A percentile compares a stretch with the other conserved stretches of the same genome.
These are phyloP conservation scores for Senna siamea DNA, from an alignment of 306 rosid species.

Conservation along the genomic window DNA sequence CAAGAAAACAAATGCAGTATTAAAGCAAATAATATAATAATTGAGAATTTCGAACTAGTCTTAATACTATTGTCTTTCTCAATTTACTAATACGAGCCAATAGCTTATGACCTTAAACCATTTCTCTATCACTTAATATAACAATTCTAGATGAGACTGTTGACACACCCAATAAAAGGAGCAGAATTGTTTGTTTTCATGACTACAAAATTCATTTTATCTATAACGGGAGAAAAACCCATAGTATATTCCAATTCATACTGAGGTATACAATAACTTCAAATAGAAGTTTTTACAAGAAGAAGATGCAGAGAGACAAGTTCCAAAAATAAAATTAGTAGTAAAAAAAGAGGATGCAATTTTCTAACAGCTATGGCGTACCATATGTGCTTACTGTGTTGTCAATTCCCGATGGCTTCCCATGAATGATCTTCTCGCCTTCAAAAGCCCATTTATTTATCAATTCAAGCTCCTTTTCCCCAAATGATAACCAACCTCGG, in stretches of 20 bases:
- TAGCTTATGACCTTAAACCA: not conserved
- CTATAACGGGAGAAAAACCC: not conserved
- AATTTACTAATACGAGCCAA: constrained; percentile 14
- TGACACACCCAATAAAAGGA: not conserved
- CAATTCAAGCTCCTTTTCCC: constrained; percentile 64
- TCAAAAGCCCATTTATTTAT: constrained; percentile 94
- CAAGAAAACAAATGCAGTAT: not conserved
- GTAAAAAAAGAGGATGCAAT: constrained; percentile 11
- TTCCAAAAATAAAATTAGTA: not conserved
- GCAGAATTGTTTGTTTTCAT: not conserved
- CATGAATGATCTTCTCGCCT: constrained; percentile 93
- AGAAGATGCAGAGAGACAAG: constrained; percentile 1
- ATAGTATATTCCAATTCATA: not conserved
- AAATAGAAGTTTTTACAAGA: not conserved
- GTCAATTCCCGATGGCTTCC: constrained; percentile 97
- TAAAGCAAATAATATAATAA: not conserved
- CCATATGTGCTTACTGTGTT: constrained; percentile 91
- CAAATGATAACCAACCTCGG: constrained; percentile 68
- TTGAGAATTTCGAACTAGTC: constrained; percentile 13
- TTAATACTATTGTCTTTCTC: constrained; percentile 8
- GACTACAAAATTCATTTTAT: constrained; percentile 9
- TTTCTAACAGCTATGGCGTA: constrained; percentile 38
- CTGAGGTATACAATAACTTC: constrained; percentile 1
- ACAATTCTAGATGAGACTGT: constrained; percentile 13
- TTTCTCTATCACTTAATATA: constrained; percentile 4